Evolutionary conservation across 495 filamentous ascomycete genomes (phyloP), one percentile per base, ranked within the genome.

Genomic region (Penicillium roqueforti): DNA sequence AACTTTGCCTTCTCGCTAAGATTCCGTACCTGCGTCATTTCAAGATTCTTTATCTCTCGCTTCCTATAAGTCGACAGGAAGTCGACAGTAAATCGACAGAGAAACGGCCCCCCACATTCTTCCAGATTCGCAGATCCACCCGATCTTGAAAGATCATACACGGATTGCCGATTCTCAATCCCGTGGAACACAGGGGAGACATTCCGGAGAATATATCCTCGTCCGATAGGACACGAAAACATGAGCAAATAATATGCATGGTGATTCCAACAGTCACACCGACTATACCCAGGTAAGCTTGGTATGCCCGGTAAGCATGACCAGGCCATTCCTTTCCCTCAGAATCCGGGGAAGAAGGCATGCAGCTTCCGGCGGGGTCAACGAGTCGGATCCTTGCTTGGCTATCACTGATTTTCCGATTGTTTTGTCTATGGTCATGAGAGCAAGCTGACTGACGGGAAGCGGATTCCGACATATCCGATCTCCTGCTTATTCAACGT

Each of bases 381-480:
- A 42, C 32, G 14, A 49, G 23, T 49, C 22, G 16, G 3, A 38
- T 23, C 46, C 34, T 49, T 18, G 32, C 32, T 38, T 11, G 22
- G 20, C n/a, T n/a, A n/a, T n/a, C n/a, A 38, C 14, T 22, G 31
- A 6, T 8, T 11, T n/a, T 38, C 6, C n/a, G 32, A 5, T 8
- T 1, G n/a, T 36, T 36, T 3, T 13, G 9, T 36, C 32, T 31
- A 13, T 13, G 38, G 38, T 40, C 38, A 40, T 18, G 43, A 19
- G 43, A 26, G 25, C n/a, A 25, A 31, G 16, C 7, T 26, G 23
- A 13, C 28, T 47, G 19, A 9, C 40, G 39, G 39, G 50, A 52
- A 44, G 50, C 50, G 39, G 38, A 52, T 43, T 44, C 50, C 50
- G 39, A 43, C 8, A 34, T 13, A 31, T 34, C 50, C 40, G 47